Evolutionary conservation across 2,329 filamentous ascomycete species (phyloP).

Genomic region (Arthroderma sp.): DNA sequence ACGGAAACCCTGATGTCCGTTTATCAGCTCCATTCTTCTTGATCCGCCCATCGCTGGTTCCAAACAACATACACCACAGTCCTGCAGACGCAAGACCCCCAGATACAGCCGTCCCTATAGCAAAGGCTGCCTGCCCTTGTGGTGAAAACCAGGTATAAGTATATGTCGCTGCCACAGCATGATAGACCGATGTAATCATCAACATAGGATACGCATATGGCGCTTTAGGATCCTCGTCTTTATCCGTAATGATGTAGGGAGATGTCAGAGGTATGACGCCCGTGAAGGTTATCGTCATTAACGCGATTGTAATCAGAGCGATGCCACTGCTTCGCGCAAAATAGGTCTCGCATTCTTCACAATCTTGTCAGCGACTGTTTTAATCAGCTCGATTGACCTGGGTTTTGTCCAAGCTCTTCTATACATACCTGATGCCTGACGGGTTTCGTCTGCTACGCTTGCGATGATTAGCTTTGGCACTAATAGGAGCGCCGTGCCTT

Average conservation of each 20-base stretch:
- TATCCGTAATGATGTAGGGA: conserved; percentile 27
- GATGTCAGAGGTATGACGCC: conserved; percentile 52
- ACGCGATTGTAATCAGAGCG: conserved; percentile 50
- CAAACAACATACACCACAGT: conserved; percentile 51
- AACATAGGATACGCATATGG: conserved; percentile 55
- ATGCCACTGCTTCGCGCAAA: conserved; percentile 60
- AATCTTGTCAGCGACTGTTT: conserved; percentile 8
- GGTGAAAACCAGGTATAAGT: conserved; percentile 54
- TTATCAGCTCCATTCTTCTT: conserved; percentile 54
- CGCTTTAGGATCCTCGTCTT: conserved; percentile 36
- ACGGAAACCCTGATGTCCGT: conserved; percentile 52
- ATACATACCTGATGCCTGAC: conserved; percentile 39
- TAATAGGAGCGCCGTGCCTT: conserved; percentile 42
- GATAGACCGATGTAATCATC: conserved; percentile 53
- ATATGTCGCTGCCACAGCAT: conserved; percentile 50
- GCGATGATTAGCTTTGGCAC: conserved; percentile 49
- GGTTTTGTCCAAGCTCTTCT: not conserved
- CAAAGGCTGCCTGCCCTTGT: conserved; percentile 43
- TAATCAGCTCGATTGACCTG: not conserved
- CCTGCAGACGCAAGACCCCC: conserved; percentile 48
- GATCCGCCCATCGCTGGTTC: conserved; percentile 42
- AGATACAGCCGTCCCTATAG: conserved; percentile 47
- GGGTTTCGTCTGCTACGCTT: conserved; percentile 45
- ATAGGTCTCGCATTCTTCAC: conserved; percentile 53
- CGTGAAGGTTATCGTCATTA: conserved; percentile 54